These are phyloP conservation scores for Fusarium stilboides DNA, from an alignment of 2,329 filamentous ascomycete species.

Conservation along the genomic window DNA sequence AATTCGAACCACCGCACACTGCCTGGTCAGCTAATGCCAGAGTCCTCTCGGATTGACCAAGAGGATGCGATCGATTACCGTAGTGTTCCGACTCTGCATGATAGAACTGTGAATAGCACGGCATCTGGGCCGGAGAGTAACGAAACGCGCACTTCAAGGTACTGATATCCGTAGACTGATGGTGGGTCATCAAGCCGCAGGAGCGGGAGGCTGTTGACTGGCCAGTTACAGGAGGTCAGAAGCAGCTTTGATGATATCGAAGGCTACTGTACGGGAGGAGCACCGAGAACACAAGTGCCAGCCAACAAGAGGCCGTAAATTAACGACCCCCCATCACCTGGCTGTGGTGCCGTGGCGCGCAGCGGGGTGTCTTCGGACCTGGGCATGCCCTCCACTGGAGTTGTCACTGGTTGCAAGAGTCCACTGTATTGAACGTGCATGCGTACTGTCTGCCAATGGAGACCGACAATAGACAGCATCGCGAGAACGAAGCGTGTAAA, in stretches of 20 bases:
- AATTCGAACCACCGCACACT: slow-evolving; percentile 25
- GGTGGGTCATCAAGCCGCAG: slow-evolving; percentile 6
- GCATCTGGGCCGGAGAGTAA: slow-evolving; percentile 17
- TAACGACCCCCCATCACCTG: slow-evolving; percentile 30
- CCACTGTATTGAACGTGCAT: slow-evolving; percentile 1
- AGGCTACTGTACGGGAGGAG: slow-evolving; percentile 13
- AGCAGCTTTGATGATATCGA: slow-evolving; percentile 20
- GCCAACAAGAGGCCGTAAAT: slow-evolving; percentile 29
- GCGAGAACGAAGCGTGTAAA: not conserved
- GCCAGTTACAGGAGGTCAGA: slow-evolving; percentile 7
- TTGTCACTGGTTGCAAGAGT: slow-evolving; percentile 6
- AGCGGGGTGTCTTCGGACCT: slow-evolving; percentile 15
- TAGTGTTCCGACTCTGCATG: slow-evolving; percentile 18
- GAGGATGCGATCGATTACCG: slow-evolving; percentile 5
- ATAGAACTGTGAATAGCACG: slow-evolving; percentile 28
- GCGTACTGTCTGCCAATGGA: not conserved
- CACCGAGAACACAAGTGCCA: slow-evolving; percentile 20
- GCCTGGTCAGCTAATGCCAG: slow-evolving; percentile 1
- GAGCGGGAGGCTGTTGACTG: slow-evolving; percentile 2
- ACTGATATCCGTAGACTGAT: not conserved
- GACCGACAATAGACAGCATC: not conserved
- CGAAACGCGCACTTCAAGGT: slow-evolving; percentile 1
- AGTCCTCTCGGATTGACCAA: slow-evolving; percentile 13
- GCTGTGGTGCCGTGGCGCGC: slow-evolving; percentile 27
- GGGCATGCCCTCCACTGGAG: slow-evolving; percentile 10